These are phyloP conservation scores for Brassica juncea DNA, from an alignment of 345 rosid genomes.

Conservation along the genomic window DNA sequence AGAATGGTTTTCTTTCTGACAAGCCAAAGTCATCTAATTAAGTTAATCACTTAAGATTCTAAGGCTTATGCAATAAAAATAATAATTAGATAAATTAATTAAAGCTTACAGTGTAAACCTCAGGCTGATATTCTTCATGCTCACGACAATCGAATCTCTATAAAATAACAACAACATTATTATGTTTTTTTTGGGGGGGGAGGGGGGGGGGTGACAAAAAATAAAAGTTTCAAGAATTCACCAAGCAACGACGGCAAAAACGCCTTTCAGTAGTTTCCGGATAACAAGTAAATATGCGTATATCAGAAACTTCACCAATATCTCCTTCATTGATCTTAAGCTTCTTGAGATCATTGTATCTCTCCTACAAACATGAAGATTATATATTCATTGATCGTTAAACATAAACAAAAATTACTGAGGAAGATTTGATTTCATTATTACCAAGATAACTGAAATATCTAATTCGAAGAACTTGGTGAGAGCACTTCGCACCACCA, in stretches of 20 bases:
- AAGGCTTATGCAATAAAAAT: background rate
- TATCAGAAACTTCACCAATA: background rate
- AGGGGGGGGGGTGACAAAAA: background rate
- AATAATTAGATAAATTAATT: background rate
- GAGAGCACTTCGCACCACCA: slow-evolving; percentile 44
- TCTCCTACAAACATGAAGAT: background rate
- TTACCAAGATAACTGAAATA: slow-evolving; percentile 61
- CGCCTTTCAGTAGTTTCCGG: background rate
- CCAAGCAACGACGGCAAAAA: background rate
- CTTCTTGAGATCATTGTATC: background rate
- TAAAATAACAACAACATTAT: background rate
- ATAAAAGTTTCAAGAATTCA: background rate
- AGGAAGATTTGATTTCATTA: background rate
- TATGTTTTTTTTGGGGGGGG: background rate
- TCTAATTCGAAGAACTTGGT: slow-evolving; percentile 60
- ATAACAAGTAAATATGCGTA: background rate
- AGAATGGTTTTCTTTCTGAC: background rate
- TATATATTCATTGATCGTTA: background rate
- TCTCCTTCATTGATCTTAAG: background rate
- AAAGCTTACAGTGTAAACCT: slow-evolving; percentile 13
- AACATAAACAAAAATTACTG: background rate
- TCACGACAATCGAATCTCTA: slow-evolving; percentile 12
- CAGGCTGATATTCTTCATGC: slow-evolving; percentile 20
- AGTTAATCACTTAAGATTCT: slow-evolving; percentile 15
- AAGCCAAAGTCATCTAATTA: slow-evolving; percentile 16